Evolutionary conservation across 108 stramenopile genomes (phyloP), one percentile per base, ranked within the genome.

Genomic region (Cylindrotheca fusiformis): DNA sequence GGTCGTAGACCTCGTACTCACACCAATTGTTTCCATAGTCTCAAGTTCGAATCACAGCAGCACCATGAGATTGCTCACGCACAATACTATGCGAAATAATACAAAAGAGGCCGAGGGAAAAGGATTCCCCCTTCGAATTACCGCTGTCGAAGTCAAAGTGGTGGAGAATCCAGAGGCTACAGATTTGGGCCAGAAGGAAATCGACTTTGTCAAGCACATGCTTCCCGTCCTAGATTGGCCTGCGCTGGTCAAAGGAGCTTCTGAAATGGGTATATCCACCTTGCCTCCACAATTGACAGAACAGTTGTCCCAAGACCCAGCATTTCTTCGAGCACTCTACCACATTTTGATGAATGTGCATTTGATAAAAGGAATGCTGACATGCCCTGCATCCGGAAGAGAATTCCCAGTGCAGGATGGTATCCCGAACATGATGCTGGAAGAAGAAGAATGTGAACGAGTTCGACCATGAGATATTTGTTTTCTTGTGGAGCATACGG

Each of bases 331-430:
- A 57, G 91, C 92, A 12, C 58, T 97, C 63, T 95, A 96, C 74
- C 93, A 96, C 61, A 85, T 96, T 20, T 71, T 97, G 60, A 95
- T 97, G 90, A 88, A 97, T 79, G 91, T 97, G 32, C 96, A 95
- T 76, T 71, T 97, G 51, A 77, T 94, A 3, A 90, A 95, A 60
- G 96, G 96, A 1, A 77, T 90, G 75, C 66, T 97, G 26, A 90
- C 95, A 3, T 97, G 96, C 52, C 86, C 84, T 1, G 88, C 82
- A 26, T 94, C 95, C 12, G 95, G 95, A 32, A 69, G 93, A 53
- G 88, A 94, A 48, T 97, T 97, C 69, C 91, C 94, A 29, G 94
- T 97, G 14, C 76, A 81, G 1, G 80, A 95, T 65, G 96, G 95
- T 21, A 91, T 97, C 50, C 86, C 90, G 29, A 89, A 96, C 60